Base-by-base conservation (phyloP, 2,329 filamentous ascomycete species). In the Xylaria sp. region DNA sequence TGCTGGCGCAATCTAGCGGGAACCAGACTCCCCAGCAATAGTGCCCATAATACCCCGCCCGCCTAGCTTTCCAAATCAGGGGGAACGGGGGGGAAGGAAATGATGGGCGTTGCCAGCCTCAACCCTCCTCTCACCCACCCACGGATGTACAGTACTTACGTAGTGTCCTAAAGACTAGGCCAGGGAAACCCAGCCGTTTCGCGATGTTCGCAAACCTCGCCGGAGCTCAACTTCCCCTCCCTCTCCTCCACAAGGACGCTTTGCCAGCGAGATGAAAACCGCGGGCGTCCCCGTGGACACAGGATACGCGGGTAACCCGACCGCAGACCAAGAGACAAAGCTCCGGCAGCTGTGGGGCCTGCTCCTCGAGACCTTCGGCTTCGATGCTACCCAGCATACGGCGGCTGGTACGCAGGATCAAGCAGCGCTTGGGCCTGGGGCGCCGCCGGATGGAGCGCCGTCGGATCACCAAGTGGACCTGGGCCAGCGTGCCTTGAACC, bases 281-380 rank as follows among this genome's bases (percentile, higher is more conserved):
- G 44, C 48, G 19, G 23, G 11, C 40, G 19, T 11, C 37, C 19
- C 38, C 21, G 21, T 21, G 3, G 56, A 56, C 29, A 55, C 49
- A 40, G 62, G 64, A 56, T 59, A 40, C 53, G 35, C 91, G 48
- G 92, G 91, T 55, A 96, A 89, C 69, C 83, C 97, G 59, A 96
- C 92, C 4, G 75, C 87, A 3, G 92, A 96, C 62, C 88, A 98
- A 77, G 91, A 96, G 72, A 83, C 84, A 64, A 96, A 95, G 78
- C 81, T 97, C 54, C 89, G 88, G 67, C 89, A 95, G 74, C 83
- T 97, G 67, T 97, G 94, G 93, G 75, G 82, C 11, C 80, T 86
- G 38, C 81, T 91, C 19, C 83, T 95, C 65, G 87, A 89, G 65
- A 82, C 96, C 43, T 92, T 90, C 73, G 89, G 89, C 19, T 51